Evolutionary conservation across 2,329 filamentous ascomycete species (phyloP).

Genomic region (Colletotrichum agaves): DNA sequence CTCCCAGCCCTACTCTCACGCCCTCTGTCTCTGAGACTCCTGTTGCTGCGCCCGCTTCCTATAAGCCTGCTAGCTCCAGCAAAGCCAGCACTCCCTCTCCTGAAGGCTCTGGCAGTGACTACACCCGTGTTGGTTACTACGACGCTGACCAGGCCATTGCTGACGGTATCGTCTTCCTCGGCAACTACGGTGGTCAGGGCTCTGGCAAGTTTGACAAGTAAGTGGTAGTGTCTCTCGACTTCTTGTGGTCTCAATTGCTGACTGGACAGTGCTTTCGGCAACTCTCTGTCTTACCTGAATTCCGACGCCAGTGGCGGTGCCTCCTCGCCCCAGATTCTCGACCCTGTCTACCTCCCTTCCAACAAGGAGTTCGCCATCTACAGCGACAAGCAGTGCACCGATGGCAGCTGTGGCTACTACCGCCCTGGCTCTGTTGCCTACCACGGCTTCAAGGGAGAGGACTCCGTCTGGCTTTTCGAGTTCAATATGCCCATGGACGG

Average conservation of each 20-base stretch:
- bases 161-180: slow-evolving; percentile 60
- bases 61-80: slow-evolving; percentile 32
- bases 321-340: slow-evolving; percentile 52
- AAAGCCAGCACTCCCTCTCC: slow-evolving; percentile 28
- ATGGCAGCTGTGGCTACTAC: slow-evolving; percentile 54
- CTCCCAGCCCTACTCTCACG: slow-evolving; percentile 25
- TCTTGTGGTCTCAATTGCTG: neutral
- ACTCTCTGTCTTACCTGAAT: slow-evolving; percentile 58
- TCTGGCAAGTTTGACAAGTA: slow-evolving; percentile 57
- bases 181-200: slow-evolving; percentile 57
- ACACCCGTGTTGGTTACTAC: slow-evolving; percentile 58
- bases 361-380: slow-evolving; percentile 59
- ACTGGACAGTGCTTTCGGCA: slow-evolving; percentile 53
- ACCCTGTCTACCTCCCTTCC: slow-evolving; percentile 53
- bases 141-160: slow-evolving; percentile 50
- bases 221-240: slow-evolving; percentile 39
- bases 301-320: slow-evolving; percentile 53
- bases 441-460: slow-evolving; percentile 75
- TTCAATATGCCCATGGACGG: slow-evolving; percentile 77
- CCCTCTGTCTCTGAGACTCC: slow-evolving; percentile 36
- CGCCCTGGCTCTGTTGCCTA: slow-evolving; percentile 57
- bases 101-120: slow-evolving; percentile 44
- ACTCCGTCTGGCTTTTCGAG: slow-evolving; percentile 74
- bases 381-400: slow-evolving; percentile 55
- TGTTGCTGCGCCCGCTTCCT: slow-evolving; percentile 11